Base-by-base conservation (phyloP, 176 grass and related monocot species). In the Juncus effusus region DNA sequence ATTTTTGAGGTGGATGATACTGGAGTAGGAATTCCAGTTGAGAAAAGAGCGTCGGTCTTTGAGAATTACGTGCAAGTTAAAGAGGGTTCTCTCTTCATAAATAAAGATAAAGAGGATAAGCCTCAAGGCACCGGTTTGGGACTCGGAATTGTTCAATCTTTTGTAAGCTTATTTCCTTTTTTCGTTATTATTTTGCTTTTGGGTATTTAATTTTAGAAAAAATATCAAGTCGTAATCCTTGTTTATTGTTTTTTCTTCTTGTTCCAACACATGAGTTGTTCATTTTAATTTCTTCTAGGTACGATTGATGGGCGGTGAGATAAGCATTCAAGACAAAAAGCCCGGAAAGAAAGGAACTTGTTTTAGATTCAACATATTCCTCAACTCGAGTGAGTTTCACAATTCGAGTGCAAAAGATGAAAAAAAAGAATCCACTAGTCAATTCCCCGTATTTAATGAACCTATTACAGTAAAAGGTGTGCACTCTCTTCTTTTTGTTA, bases 61-160 rank as follows among this genome's bases (percentile, higher is more conserved):
- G 88, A 96, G 44, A 91, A 91, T 56, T 91, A 88, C 54, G 82
- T 91, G 50, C 92, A 91, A 38, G 92, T 96, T 2, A 75, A 91
- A 7, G 44, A 47, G 9, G 44, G 9, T 47, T 47, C 44, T 6
- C 44, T 47, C 44, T 47, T 47, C 44, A 47, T 6, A 47, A 47
- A 47, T 2, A 9, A 47, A 47, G 44, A 5, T 9, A 47, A 47
- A 47, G 82, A 96, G 56, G 70, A 73, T 40, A 56, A 38, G 7
- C 79, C 84, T 39, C 82, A 84, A 68, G 85, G 93, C 77, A 89
- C 88, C 2, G 93, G 88, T 14, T 77, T 96, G 40, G 93, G 93
- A 14, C 87, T 96, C 53, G 87, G 93, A 42, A 96, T 96, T 35
- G 93, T 86, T 37, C 93, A 96, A 69, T 96, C 93, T 19, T 91